Evolutionary conservation across 495 filamentous ascomycete genomes (phyloP).

Genomic region (Mytilinidion resinicola): DNA sequence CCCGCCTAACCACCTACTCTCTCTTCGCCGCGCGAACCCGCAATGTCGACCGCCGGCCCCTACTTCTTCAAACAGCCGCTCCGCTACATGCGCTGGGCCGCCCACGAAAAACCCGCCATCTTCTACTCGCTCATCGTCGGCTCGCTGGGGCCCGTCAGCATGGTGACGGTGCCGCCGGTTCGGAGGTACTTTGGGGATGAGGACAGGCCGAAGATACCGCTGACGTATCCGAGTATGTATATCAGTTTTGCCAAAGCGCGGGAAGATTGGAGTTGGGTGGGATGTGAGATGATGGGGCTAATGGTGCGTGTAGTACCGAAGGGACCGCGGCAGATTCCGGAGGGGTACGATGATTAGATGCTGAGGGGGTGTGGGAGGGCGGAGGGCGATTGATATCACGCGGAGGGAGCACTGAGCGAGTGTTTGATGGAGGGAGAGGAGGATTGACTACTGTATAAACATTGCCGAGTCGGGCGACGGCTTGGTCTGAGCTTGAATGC

Average conservation of each 20-base stretch:
- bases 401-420: background rate
- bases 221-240: slow-evolving; percentile 80
- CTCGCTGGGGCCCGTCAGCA: slow-evolving; percentile 58
- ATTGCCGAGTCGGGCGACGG: too few species aligned
- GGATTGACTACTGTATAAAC: slow-evolving; percentile 1
- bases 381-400: too few species aligned
- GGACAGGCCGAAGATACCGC: slow-evolving; percentile 62
- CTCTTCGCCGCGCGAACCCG: background rate
- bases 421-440: background rate
- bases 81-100: slow-evolving; percentile 78
- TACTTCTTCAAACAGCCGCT: slow-evolving; percentile 77
- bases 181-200: slow-evolving; percentile 63
- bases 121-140: slow-evolving; percentile 79
- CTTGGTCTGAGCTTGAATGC: too few species aligned
- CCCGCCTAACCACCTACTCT: background rate
- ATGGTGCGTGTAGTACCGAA: slow-evolving; percentile 57
- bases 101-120: slow-evolving; percentile 77
- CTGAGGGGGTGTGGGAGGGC: background rate
- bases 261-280: background rate
- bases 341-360: slow-evolving; percentile 66
- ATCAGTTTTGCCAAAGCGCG: background rate
- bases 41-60: slow-evolving; percentile 40
- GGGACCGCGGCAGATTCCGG: slow-evolving; percentile 62
- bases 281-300: slow-evolving; percentile 5
- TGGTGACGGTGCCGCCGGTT: slow-evolving; percentile 63